Evolutionary conservation across 1,284 basidiomycete species (phyloP), one percentile per base, ranked within the genome.

Genomic region (Malassezia japonica): DNA sequence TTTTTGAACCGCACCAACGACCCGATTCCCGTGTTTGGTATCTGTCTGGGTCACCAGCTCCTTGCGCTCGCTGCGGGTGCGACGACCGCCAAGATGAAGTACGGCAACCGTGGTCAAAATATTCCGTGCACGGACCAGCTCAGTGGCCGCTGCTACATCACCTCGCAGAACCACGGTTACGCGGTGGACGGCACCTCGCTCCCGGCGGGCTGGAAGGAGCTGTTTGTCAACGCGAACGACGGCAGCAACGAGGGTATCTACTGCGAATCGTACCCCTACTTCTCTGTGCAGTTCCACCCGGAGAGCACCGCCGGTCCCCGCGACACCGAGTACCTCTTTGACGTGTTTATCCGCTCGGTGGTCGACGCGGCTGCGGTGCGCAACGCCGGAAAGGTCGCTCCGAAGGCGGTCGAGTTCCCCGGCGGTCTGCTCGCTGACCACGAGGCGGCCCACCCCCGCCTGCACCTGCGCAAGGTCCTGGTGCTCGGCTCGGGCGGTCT

Each of bases 281-380:
- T 98, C 77, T 94, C 89, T 34, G 92, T 98, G n/a, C 94, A 98
- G 74, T 99, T 99, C 79, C 94, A 99, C 75, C 94, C 94, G 32
- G 94, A 99, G 75, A 92, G 88, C 33, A 90, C 87, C 4, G 91
- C 94, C n/a, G 94, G 94, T 34, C 94, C 94, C 23, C 82, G 90
- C 54, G 94, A 99, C 74, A 98, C 94, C 51, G 94, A 98, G 75
- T 98, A 95, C 78, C 79, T 99, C 52, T 99, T 98, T 74, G 91
- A 98, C 60, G 89, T 94, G 36, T 99, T 99, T 79, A 82, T 98
- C 68, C 81, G 85, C 74, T 87, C 85, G 68, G 81, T 96, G 67
- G 74, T 81, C 33, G 84, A 88, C 66, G 87, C 83, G 67, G 81
- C 82, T 46, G 84, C 83, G n/a, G 80, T 81, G 48, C 77, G 79